Evolutionary conservation across 441 rosid genomes (phyloP).

Genomic region (Aquilaria agallochum): DNA sequence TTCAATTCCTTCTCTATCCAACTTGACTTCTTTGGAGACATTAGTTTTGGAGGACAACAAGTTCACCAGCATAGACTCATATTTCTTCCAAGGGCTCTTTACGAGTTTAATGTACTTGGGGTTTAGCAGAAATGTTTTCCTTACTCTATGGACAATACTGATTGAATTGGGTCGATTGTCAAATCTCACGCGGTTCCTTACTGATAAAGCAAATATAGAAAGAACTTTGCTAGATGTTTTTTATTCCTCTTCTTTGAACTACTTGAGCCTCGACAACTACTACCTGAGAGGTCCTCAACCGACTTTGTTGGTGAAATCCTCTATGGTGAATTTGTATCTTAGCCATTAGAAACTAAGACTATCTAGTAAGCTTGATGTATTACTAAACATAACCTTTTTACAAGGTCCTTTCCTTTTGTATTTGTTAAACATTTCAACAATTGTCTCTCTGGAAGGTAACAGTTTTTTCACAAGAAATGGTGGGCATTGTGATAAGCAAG

Average conservation of each 20-base stretch:
- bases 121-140: not conserved
- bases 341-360: not conserved
- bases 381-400: slow-evolving; percentile 35
- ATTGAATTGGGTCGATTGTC: not conserved
- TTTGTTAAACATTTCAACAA: not conserved
- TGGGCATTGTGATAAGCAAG: slow-evolving; percentile 38
- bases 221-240: slow-evolving; percentile 1
- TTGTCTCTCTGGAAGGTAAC: slow-evolving; percentile 1
- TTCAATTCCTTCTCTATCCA: slow-evolving; percentile 30
- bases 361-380: slow-evolving; percentile 25
- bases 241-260: not conserved
- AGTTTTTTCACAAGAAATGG: slow-evolving; percentile 29
- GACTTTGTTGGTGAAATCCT: not conserved
- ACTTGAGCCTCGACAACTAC: not conserved
- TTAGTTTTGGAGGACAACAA: not conserved
- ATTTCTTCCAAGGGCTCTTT: not conserved
- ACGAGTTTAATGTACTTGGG: not conserved
- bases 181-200: not conserved
- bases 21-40: not conserved
- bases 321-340: not conserved
- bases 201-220: not conserved
- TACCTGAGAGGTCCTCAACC: not conserved
- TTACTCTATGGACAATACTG: not conserved
- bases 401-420: slow-evolving; percentile 55
- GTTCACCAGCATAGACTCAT: not conserved